Percentiles rank a stretch among this genome's conserved stretches.
Conservation (phyloP, 176 grass and related monocot genomes). For the Tuctoria greenei region DNA sequence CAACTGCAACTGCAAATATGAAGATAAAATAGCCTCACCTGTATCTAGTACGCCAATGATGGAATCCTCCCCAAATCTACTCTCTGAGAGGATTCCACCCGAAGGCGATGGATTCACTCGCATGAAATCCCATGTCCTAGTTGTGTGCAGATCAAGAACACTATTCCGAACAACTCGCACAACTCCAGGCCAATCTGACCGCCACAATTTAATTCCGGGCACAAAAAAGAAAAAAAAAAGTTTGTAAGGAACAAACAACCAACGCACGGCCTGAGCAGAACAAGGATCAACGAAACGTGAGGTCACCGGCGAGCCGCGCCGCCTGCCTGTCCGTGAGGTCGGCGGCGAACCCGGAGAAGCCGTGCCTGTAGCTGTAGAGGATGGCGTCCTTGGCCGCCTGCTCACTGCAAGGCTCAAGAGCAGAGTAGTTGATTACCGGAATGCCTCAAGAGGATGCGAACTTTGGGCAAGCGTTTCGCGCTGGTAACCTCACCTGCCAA, state of each 20-base stretch:
- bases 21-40: slow-evolving; percentile 40
- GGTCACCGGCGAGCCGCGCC: slow-evolving; percentile 57
- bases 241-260: background rate
- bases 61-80: slow-evolving; percentile 67
- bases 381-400: slow-evolving; percentile 63
- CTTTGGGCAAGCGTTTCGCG: background rate
- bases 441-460: background rate
- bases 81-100: slow-evolving; percentile 53
- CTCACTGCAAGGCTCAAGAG: slow-evolving; percentile 50
- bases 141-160: slow-evolving; percentile 85
- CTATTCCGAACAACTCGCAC: slow-evolving; percentile 76
- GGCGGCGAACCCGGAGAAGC: slow-evolving; percentile 96
- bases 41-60: slow-evolving; percentile 90
- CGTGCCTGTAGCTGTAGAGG: slow-evolving; percentile 90
- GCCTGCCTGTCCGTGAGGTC: slow-evolving; percentile 65
- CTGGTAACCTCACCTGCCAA: slow-evolving; percentile 60
- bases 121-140: slow-evolving; percentile 96
- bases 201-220: background rate
- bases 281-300: background rate
- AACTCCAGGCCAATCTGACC: slow-evolving; percentile 69
- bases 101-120: slow-evolving; percentile 45
- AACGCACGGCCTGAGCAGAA: background rate
- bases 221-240: slow-evolving; percentile 3
- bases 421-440: background rate
- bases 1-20: background rate